A percentile compares a stretch with the other conserved stretches of the same genome.
phyloP scores from a whole-genome alignment of 495 filamentous ascomycete species.

The Entonaema liquescens region DNA sequence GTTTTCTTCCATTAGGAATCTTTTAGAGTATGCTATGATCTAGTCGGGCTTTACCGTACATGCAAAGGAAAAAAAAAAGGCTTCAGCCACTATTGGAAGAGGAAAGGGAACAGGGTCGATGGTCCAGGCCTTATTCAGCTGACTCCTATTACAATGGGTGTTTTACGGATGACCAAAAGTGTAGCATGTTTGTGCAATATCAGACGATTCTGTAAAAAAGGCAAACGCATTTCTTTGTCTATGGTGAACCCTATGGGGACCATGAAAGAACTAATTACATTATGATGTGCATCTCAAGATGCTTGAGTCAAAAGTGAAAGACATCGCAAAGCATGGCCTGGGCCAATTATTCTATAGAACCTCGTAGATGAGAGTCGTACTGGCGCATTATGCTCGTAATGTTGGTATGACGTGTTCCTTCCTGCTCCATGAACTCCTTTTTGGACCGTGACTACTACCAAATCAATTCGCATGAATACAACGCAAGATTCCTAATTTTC shows the following conservation, averaged over 20 bases:
- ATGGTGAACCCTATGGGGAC: neutral
- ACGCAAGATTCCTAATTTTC: neutral
- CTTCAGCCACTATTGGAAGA: neutral
- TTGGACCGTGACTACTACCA: neutral
- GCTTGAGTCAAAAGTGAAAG: neutral
- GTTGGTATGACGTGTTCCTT: neutral
- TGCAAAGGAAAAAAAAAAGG: no score
- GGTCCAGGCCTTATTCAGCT: neutral
- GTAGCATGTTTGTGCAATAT: neutral
- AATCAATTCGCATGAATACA: neutral
- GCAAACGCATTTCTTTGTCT: neutral
- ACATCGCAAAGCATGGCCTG: neutral
- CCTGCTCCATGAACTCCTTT: neutral
- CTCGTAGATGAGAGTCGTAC: neutral
- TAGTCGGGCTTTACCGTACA: no score
- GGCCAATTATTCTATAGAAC: neutral
- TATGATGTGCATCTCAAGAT: neutral
- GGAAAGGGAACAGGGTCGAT: neutral
- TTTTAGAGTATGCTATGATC: no score
- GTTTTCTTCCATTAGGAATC: no score
- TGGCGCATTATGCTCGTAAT: neutral
- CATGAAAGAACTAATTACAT: slow-evolving; percentile 1
- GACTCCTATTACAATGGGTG: neutral
- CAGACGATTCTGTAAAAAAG: neutral
- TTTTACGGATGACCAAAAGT: neutral